Base-by-base conservation (phyloP, 1,139 yeast species). In the Blastobotrys buckinghamii region DNA sequence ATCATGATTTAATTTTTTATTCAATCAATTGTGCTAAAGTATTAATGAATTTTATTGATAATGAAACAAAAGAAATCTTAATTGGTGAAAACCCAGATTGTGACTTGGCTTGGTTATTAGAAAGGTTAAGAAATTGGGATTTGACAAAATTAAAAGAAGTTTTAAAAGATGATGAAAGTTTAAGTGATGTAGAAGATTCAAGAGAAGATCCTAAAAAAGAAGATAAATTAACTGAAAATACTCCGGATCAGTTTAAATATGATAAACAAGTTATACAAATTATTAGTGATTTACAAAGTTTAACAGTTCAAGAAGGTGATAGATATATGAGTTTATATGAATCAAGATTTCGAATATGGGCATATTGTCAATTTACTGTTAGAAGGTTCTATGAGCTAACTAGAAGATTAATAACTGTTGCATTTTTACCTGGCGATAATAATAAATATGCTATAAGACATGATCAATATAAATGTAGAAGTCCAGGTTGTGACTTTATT, bases 321-420 rank as follows among this genome's bases (percentile, higher is more conserved):
- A 41, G 47, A 17, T 43, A 27, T 30, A 43, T 43, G 47, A 43
- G 47, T 37, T 30, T 43, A 19, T 43, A 43, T 27, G 47, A 43
- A 19, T 13, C 29, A 17, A 19, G 47, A 19, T 43, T 43, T 29
- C 22, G 47, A 17, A 22, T 43, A 3, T 43, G 47, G 47, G 47
- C 47, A 15, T 43, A 43, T 20, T 43, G 47, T 26, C 47, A 43
- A 33, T 43, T 32, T 24, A 43, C 47, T 2, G 36, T 43, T 26
- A 35, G 47, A n/a, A 13, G 37, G 36, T 43, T 26, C 16, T 43
- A 43, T 30, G 47, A 43, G 19, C 27, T 43, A 29, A 43, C 47
- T 2, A 22, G 47, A n/a, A 35, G 42, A 36, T 29, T 43, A 20
- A 29, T 43, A 4, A 37, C 47, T 2, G 27, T 43, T 12, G 47